phyloP scores from a whole-genome alignment of 192 early-diverging fungal genomes.

The Podila epicladia region DNA sequence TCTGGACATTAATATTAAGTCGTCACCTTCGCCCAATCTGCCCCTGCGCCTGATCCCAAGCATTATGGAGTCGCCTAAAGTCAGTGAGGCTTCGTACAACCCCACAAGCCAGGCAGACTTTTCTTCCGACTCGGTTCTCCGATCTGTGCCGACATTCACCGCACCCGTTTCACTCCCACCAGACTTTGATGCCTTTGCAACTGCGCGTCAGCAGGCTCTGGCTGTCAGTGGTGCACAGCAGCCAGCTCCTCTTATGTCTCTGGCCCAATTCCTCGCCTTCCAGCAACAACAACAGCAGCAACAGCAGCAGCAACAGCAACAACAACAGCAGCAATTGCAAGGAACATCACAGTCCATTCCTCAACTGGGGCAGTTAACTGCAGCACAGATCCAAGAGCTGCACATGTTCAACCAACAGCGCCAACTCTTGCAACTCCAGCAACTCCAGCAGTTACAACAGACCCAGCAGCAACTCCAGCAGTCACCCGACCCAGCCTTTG shows the following conservation, averaged over 20 bases:
- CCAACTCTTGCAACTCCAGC: slow-evolving; percentile 3
- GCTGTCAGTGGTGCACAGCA: background rate
- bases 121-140: background rate
- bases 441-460: slow-evolving; percentile 22
- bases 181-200: slow-evolving; percentile 11
- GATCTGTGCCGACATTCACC: slow-evolving; percentile 11
- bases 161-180: background rate
- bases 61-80: background rate
- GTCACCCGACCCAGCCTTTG: slow-evolving; percentile 26
- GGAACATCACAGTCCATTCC: no score
- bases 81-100: background rate
- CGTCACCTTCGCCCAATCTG: slow-evolving; percentile 24
- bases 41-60: background rate
- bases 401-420: slow-evolving; percentile 11
- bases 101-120: background rate
- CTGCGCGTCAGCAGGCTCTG: slow-evolving; percentile 6
- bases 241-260: slow-evolving; percentile 8
- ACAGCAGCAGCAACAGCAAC: slow-evolving; percentile 16
- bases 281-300: slow-evolving; percentile 39
- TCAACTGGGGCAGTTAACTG: no score
- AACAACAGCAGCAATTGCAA: background rate
- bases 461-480: slow-evolving; percentile 15
- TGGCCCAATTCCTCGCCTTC: slow-evolving; percentile 23
- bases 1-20: slow-evolving; percentile 9
- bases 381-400: no score